Evolutionary conservation across 1,284 basidiomycete genomes (phyloP).

Genomic region (Cryptococcus neoformans): DNA sequence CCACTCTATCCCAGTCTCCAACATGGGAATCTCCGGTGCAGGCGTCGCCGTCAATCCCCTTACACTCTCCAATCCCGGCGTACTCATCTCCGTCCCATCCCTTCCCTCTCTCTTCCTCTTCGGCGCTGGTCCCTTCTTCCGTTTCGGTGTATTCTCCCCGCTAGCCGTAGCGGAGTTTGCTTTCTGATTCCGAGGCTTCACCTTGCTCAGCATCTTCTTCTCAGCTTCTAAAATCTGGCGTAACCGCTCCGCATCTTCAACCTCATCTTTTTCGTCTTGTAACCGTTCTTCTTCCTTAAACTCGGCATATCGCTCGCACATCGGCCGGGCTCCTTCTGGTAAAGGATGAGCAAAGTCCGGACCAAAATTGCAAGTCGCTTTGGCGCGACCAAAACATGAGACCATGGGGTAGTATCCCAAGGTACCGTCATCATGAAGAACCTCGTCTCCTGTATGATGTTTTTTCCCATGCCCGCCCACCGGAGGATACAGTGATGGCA

Average conservation of each 20-base stretch:
- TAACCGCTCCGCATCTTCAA: constrained; percentile 19
- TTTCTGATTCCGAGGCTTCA: background rate
- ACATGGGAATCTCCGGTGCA: background rate
- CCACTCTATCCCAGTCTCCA: background rate
- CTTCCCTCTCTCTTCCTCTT: background rate
- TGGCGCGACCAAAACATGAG: constrained; percentile 87
- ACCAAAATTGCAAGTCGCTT: constrained; percentile 80
- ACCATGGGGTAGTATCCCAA: constrained; percentile 95
- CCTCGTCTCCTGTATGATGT: constrained; percentile 64
- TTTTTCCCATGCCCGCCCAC: constrained; percentile 53
- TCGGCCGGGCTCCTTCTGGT: constrained; percentile 14
- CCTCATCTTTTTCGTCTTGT: constrained; percentile 46
- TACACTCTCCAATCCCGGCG: background rate
- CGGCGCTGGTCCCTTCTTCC: background rate
- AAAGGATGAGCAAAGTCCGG: constrained; percentile 80
- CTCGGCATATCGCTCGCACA: constrained; percentile 42
- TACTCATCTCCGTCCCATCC: background rate
- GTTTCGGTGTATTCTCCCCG: too few species aligned
- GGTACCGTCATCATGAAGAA: constrained; percentile 88
- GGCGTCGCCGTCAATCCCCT: background rate
- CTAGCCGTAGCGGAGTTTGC: background rate
- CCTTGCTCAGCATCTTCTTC: constrained; percentile 4
- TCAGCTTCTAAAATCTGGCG: constrained; percentile 22
- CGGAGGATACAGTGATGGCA: constrained; percentile 54
- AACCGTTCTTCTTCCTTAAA: constrained; percentile 34